Evolutionary conservation across 2,329 filamentous ascomycete genomes (phyloP), one percentile per base, ranked within the genome.

Genomic region (Polytolypa hystricis): DNA sequence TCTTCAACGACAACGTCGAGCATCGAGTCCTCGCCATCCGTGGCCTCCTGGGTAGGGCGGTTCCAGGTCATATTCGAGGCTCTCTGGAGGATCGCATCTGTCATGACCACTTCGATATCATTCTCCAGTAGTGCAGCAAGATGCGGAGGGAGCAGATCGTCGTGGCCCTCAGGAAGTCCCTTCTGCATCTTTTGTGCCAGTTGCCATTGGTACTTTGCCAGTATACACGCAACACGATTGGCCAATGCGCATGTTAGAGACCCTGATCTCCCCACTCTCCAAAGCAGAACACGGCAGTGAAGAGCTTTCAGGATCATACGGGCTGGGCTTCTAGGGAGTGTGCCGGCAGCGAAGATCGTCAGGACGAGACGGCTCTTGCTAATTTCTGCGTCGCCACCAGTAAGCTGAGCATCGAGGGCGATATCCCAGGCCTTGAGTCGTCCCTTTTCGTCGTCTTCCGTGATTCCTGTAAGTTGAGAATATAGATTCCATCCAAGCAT

Each of bases 61-160:
- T 94, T 91, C 74, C 86, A 94, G 2, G 86, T 84, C 11, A 95
- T 69, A 54, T 93, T 94, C 56, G 89, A 84, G 2, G 85, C 85
- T 37, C 86, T 77, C 58, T 93, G 84, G 26, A 89, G 73, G 42
- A 94, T 80, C 30, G 72, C 70, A 36, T 82, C 73, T 44, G 78
- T 79, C 46, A 96, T 71, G 6, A 95, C 84, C 15, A 85, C 77
- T 35, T 93, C 84, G 46, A 81, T 86, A 18, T 89, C 80, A 42
- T 81, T 74, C 44, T 86, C 75, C 3, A 95, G 71, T 2, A 96
- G 70, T 5, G 74, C 67, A 2, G 77, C 75, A 5, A 95, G 70
- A 54, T 95, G 81, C 9, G 79, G 75, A 0, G 87, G 84, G 2
- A 95, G 69, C 11, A 72, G 66, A 33, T 86, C 81, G 2, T 78